These are phyloP conservation scores for Quercus berberidifolia DNA, from an alignment of 306 rosid species.

Conservation along the genomic window DNA sequence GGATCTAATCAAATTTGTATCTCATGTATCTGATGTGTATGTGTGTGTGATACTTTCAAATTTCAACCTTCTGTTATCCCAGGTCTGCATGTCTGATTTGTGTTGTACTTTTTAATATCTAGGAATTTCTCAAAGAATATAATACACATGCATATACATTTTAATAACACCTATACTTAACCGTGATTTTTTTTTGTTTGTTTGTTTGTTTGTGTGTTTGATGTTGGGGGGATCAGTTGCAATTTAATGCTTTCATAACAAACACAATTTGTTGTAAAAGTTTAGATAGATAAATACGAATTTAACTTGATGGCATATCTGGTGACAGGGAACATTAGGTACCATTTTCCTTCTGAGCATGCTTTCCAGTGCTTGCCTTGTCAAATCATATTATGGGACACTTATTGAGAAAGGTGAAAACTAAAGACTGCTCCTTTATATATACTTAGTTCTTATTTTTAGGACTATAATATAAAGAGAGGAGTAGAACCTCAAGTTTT, in stretches of 20 bases:
- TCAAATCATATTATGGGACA: background rate
- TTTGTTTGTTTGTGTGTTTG: no score
- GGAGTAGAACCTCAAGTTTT: background rate
- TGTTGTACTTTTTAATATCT: no score
- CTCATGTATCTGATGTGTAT: no score
- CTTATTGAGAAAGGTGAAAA: background rate
- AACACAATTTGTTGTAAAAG: no score
- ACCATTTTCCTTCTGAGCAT: background rate
- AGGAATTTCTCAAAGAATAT: no score
- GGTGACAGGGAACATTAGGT: background rate
- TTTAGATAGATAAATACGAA: background rate
- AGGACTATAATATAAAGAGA: background rate
- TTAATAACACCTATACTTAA: no score
- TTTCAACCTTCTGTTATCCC: background rate
- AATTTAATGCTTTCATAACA: no score
- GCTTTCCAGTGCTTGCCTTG: background rate
- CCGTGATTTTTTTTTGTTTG: no score
- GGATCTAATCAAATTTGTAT: no score
- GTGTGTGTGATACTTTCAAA: no score
- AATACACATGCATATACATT: no score
- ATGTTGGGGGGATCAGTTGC: no score
- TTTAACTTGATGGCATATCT: background rate
- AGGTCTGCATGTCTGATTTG: background rate
- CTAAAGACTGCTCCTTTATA: background rate
- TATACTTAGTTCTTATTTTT: background rate